These are phyloP conservation scores for Colletotrichum tabaci DNA, from an alignment of 2,329 filamentous ascomycete genomes.

Conservation along the genomic window DNA sequence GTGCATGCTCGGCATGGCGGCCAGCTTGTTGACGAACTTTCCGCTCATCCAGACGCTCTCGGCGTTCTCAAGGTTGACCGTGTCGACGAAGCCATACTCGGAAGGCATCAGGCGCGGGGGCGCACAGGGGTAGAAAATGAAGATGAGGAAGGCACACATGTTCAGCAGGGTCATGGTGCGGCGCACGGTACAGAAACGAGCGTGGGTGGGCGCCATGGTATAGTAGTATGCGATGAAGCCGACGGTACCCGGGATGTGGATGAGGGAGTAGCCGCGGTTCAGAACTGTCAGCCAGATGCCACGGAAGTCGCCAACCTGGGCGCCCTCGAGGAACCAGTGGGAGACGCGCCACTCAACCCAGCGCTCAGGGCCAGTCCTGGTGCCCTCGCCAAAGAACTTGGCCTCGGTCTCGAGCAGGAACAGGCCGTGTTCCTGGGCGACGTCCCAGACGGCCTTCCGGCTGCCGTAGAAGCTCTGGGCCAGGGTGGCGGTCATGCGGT, in stretches of 20 bases:
- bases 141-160: slow-evolving; percentile 71
- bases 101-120: slow-evolving; percentile 72
- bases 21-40: slow-evolving; percentile 71
- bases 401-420: slow-evolving; percentile 70
- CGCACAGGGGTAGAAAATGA: slow-evolving; percentile 77
- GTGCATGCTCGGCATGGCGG: slow-evolving; percentile 71
- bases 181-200: slow-evolving; percentile 54
- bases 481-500: slow-evolving; percentile 70
- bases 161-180: slow-evolving; percentile 71
- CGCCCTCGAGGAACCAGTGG: slow-evolving; percentile 64
- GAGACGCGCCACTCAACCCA: slow-evolving; percentile 65
- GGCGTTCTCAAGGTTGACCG: slow-evolving; percentile 64
- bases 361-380: slow-evolving; percentile 54
- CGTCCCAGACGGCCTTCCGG: slow-evolving; percentile 59
- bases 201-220: slow-evolving; percentile 63
- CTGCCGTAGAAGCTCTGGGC: slow-evolving; percentile 65
- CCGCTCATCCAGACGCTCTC: slow-evolving; percentile 78
- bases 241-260: slow-evolving; percentile 73
- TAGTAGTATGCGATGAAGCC: slow-evolving; percentile 77
- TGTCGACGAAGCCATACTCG: slow-evolving; percentile 74
- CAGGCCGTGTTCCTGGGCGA: slow-evolving; percentile 69
- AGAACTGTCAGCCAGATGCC: slow-evolving; percentile 62
- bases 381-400: slow-evolving; percentile 55
- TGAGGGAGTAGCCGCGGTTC: slow-evolving; percentile 72
- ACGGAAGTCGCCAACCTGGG: slow-evolving; percentile 38